Evolutionary conservation across 805 yeast genomes (phyloP), one percentile per base, ranked within the genome.

Genomic region (Candida ovalis): DNA sequence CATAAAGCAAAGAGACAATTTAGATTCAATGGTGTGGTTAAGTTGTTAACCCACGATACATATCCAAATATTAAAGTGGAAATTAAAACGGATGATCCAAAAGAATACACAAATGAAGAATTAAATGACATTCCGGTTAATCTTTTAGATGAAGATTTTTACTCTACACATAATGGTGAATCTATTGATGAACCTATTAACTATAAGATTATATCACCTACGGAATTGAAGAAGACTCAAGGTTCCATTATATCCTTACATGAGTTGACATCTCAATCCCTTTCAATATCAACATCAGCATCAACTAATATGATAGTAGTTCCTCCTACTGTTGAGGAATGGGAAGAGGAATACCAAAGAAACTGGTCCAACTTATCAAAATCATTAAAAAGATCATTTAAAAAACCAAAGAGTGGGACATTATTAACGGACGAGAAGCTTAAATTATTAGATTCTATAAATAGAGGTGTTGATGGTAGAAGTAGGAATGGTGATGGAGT

Each of bases 401-500:
- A 86, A 47, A 83, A 81, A 54, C 96, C 96, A 0, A 67, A 74
- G 1, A 95, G 96, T 2, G 84, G 84, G n/a, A 68, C 81, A 1
- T 67, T 70, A 21, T 60, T 88, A 60, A 77, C 78, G 10, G 72
- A 71, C 7, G 82, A 80, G 38, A 79, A 78, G 48, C 71, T 73
- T 33, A 79, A 78, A 55, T 63, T 73, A 47, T 66, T 88, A 40
- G 96, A 88, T 64, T 78, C 86, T 45, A 83, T 88, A 42, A 73
- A 78, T 42, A 75, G 96, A 56, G 92, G 96, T 12, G 96, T 88
- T 17, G 96, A 88, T 66, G 96, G 96, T 7, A 82, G 78, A 27
- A 80, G 78, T 24, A 81, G 84, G 0, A 39, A 24, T 24, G 23
- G 30, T 80, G 78, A 13, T 35, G 40, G 17, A 19, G 45, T 18